Evolutionary conservation across 768 basidiomycete species (phyloP).

Genomic region (Neoboletus magnificus): DNA sequence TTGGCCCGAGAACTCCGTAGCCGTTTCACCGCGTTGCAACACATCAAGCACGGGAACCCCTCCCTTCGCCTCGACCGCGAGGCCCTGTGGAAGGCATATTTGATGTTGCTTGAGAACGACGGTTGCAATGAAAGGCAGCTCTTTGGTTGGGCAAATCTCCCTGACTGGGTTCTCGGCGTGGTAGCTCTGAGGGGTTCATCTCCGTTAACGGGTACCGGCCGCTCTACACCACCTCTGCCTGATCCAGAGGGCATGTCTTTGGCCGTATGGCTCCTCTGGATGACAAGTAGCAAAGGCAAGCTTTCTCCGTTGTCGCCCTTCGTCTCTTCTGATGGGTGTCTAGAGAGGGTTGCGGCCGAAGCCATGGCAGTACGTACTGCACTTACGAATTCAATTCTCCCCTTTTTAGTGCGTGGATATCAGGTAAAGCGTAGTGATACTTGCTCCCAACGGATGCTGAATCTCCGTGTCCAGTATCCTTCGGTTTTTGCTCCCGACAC

Average conservation of each 20-base stretch:
- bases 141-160: conserved; percentile 38
- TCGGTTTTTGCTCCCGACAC: conserved; percentile 43
- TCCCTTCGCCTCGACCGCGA: conserved; percentile 25
- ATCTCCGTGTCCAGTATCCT: conserved; percentile 34
- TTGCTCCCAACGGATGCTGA: conserved; percentile 1
- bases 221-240: conserved; percentile 18
- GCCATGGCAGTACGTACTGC: conserved; percentile 21
- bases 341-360: conserved; percentile 36
- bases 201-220: neutral
- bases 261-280: conserved; percentile 46
- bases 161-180: conserved; percentile 24
- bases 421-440: conserved; percentile 28
- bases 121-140: conserved; percentile 45
- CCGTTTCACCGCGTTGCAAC: conserved; percentile 39
- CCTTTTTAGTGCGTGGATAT: conserved; percentile 41
- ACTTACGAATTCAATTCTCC: conserved; percentile 34
- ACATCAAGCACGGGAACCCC: conserved; percentile 34
- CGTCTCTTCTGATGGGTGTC: conserved; percentile 11
- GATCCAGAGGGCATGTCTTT: conserved; percentile 39
- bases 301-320: neutral
- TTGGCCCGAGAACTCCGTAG: conserved; percentile 43
- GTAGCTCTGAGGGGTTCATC: conserved; percentile 9
- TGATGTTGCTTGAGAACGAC: conserved; percentile 55
- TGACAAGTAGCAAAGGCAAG: conserved; percentile 40
- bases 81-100: conserved; percentile 52